Base-by-base conservation (phyloP, 441 rosid species). In the Populus hybrid region DNA sequence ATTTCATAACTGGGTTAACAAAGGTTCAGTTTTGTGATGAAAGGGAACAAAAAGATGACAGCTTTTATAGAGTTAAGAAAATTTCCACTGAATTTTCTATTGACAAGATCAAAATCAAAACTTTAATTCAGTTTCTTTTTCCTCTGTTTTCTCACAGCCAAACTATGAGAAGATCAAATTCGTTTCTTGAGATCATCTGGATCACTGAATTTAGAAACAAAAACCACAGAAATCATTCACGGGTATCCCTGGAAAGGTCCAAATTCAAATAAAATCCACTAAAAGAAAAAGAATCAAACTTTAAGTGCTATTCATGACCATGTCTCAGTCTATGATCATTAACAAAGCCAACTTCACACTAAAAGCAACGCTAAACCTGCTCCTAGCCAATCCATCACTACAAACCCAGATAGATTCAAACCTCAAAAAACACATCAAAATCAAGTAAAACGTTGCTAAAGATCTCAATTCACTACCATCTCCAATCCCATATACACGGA, bases 371-470 rank as follows among this genome's bases (percentile, higher is more conserved):
- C 72, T 21, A 45, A 29, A 9, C 68, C n/a, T n/a, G n/a, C n/a
- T n/a, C n/a, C n/a, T 2, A n/a, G 12, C 72, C 24, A 45, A 29
- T 36, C 40, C 40, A 36, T 36, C 40, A 67, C 23, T 38, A 61
- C 4, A 2, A 50, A 28, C 23, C 9, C 56, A 68, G 63, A 73
- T 76, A 68, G 63, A 73, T 73, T 70, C 53, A 67, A 67, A n/a
- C 38, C 26, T 67, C 33, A 31, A 77, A 63, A 31, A 16, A 50
- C 36, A 8, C 2, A 36, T 8, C 71, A 26, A 6, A 21, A 72
- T 67, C 10, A 36, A 73, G 28, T 36, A 9, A 76, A 38, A 31
- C 11, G 45, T 7, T 20, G 2, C 10, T 64, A 21, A 68, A 20
- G 45, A 80, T 35, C 65, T 56, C 20, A 42, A 71, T 31, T 31